Conservation (phyloP, 2,329 filamentous ascomycete genomes). For the Fusarium sterilihyphosum region DNA sequence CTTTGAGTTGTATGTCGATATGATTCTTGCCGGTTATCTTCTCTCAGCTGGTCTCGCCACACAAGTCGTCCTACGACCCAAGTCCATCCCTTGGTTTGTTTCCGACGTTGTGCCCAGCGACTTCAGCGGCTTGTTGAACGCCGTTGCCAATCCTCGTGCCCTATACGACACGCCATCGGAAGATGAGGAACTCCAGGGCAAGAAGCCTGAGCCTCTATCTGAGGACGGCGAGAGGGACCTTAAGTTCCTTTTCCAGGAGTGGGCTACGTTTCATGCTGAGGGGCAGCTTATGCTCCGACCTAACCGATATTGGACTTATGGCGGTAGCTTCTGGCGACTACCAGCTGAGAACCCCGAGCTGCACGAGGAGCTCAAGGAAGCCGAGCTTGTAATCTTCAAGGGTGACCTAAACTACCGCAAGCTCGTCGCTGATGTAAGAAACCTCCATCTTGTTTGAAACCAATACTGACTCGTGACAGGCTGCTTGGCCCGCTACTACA, state of each 20-base stretch:
- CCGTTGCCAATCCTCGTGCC: conserved; percentile 76
- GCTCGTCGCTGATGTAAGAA: conserved; percentile 82
- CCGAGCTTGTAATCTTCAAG: conserved; percentile 94
- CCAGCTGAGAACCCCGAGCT: conserved; percentile 74
- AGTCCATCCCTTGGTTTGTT: conserved; percentile 97
- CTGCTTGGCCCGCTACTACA: conserved; percentile 83
- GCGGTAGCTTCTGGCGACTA: conserved; percentile 88
- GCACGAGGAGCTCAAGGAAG: conserved; percentile 79
- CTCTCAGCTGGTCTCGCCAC: conserved; percentile 87
- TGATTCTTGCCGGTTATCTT: conserved; percentile 91
- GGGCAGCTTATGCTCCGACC: conserved; percentile 85
- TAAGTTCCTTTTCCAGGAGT: conserved; percentile 82
- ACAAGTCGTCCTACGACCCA: conserved; percentile 87
- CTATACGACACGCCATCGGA: conserved; percentile 84
- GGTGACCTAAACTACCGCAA: conserved; percentile 98
- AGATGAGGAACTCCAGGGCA: conserved; percentile 68
- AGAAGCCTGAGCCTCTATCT: conserved; percentile 69
- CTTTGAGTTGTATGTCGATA: conserved; percentile 95
- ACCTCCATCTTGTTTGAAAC: not conserved
- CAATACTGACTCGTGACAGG: conserved; percentile 41
- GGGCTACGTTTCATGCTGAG: conserved; percentile 82
- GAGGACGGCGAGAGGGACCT: conserved; percentile 75
- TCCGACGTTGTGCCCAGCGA: conserved; percentile 91
- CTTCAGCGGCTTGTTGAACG: conserved; percentile 83
- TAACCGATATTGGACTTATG: conserved; percentile 91